Evolutionary conservation across 306 rosid genomes (phyloP).

Genomic region (Spatholobus suberectus): DNA sequence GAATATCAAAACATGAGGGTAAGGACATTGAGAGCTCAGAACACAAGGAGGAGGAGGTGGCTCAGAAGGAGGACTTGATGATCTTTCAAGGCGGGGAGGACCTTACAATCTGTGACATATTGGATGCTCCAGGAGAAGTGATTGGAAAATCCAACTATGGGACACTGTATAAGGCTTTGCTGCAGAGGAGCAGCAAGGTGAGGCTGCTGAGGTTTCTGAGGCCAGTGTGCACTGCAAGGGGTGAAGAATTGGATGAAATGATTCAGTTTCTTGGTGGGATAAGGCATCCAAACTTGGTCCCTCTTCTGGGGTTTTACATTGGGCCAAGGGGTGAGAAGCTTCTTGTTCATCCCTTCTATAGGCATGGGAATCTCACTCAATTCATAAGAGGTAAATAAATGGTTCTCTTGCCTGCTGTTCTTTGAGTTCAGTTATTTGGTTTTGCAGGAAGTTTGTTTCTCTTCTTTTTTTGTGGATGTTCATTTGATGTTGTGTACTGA

Average conservation of each 20-base stretch:
- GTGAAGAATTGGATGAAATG: conserved; percentile 65
- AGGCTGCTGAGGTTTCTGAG: conserved; percentile 88
- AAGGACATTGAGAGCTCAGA: conserved; percentile 69
- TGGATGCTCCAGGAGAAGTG: conserved; percentile 99
- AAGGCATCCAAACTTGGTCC: conserved; percentile 84
- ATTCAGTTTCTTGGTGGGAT: conserved; percentile 69
- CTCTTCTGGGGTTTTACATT: conserved; percentile 87
- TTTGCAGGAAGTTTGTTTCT: background rate
- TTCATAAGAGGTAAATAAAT: conserved; percentile 73
- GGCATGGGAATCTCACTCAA: conserved; percentile 74
- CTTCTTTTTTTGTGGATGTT: conserved; percentile 29
- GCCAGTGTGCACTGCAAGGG: conserved; percentile 70
- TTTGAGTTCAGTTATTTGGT: conserved; percentile 32
- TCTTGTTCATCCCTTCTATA: conserved; percentile 84
- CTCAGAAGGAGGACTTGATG: conserved; percentile 62
- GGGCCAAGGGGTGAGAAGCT: conserved; percentile 99
- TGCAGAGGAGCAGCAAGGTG: conserved; percentile 69
- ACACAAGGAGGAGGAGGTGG: conserved; percentile 44
- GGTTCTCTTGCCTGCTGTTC: background rate
- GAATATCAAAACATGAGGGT: conserved; percentile 38
- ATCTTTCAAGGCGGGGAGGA: conserved; percentile 78
- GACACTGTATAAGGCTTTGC: conserved; percentile 83
- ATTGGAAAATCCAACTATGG: conserved; percentile 93
- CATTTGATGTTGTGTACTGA: conserved; percentile 1
- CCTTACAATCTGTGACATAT: conserved; percentile 73